Evolutionary conservation across 2,329 filamentous ascomycete genomes (phyloP).

Genomic region (Phaeosphaeria sp.): DNA sequence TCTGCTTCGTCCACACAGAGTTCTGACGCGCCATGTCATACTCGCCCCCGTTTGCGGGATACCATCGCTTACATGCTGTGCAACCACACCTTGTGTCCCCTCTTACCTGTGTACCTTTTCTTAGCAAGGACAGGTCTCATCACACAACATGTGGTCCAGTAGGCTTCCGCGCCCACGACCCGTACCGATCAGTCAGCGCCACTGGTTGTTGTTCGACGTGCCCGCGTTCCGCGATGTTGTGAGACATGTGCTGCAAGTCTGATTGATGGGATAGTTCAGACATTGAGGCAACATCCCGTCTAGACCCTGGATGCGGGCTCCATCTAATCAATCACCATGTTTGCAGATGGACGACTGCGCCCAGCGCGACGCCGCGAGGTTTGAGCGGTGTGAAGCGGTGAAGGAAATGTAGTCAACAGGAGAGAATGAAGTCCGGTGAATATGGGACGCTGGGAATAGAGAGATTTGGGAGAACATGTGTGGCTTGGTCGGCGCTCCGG

Average conservation of each 20-base stretch:
- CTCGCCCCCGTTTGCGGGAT: not conserved
- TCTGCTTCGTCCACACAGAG: slow-evolving; percentile 8
- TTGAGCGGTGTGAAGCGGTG: slow-evolving; percentile 27
- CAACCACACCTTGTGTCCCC: slow-evolving; percentile 4
- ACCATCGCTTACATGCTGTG: slow-evolving; percentile 2
- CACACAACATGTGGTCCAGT: not conserved
- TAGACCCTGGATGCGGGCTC: not conserved
- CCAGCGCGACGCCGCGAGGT: not conserved
- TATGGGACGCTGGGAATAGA: slow-evolving; percentile 11
- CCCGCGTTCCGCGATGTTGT: not conserved
- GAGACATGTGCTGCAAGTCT: not conserved
- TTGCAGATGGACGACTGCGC: not conserved
- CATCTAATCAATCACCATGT: not conserved
- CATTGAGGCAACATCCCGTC: not conserved
- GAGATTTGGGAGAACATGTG: slow-evolving; percentile 2
- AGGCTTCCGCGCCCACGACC: not conserved
- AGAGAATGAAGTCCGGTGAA: slow-evolving; percentile 9
- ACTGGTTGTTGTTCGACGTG: not conserved
- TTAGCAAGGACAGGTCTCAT: not conserved
- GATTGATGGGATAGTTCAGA: not conserved
- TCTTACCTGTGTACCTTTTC: not conserved
- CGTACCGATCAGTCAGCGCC: slow-evolving; percentile 2
- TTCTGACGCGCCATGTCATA: slow-evolving; percentile 15
- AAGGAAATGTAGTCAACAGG: slow-evolving; percentile 5
- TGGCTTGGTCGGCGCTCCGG: not conserved